Base-by-base conservation (phyloP, 176 grass and related monocot species). In the Cocos nucifera region DNA sequence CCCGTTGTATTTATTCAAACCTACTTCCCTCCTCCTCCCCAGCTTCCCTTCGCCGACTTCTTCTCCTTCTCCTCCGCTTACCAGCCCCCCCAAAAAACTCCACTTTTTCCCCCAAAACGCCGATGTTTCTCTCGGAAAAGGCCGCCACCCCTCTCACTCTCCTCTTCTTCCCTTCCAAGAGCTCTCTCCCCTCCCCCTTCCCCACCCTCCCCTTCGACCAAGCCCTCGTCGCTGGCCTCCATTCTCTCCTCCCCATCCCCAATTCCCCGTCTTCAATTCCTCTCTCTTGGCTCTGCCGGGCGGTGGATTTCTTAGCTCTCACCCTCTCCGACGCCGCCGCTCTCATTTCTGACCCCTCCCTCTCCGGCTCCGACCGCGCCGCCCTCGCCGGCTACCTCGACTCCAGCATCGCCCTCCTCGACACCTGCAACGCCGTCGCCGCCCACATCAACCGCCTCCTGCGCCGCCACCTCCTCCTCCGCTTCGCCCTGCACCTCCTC, bases 401-500 rank as follows among this genome's bases (percentile, higher is more conserved):
- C 67, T 54, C 69, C 12, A 73, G 77, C 7, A 69, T 95, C 54
- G 63, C 64, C 63, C 78, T 95, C 53, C 86, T 95, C 12, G 80
- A 90, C 67, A 65, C 80, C 50, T 84, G 80, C 83, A 90, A 87
- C 77, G 69, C 80, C 19, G 75, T 81, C 68, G 49, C 86, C 49
- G 80, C 72, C 10, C 66, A 76, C 64, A 53, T 79, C 9, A 75
- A 87, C 20, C 51, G 17, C 14, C 74, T 96, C 57, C 77, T 77
- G 30, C 80, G 68, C 15, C 86, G 78, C 54, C 78, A 78, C 75
- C 86, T 88, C 22, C 70, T 82, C 52, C 67, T 89, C 21, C 64
- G 83, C 24, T 56, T 96, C 65, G 80, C 92, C 27, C 72, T 96
- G 54, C 80, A 84, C 73, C 75, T 81, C 19, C 74, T 86, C 24